These are phyloP conservation scores for Russula olivacea DNA, from an alignment of 768 basidiomycete species.

Conservation along the genomic window DNA sequence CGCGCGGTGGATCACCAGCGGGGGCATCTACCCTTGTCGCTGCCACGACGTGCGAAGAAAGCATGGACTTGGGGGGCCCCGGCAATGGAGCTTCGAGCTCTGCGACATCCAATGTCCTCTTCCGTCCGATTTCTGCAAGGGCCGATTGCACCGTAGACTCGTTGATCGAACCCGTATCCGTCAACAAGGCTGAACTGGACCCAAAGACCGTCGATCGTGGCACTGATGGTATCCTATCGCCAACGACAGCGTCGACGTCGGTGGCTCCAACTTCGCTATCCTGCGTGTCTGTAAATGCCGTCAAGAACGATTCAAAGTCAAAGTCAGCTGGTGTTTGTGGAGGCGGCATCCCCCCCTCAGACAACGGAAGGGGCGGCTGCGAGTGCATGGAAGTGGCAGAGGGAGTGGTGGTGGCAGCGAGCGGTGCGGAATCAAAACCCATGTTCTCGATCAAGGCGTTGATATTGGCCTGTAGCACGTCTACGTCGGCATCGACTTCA, in stretches of 20 bases:
- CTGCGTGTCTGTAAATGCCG: slow-evolving; percentile 32
- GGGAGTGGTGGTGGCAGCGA: slow-evolving; percentile 23
- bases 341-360: background rate
- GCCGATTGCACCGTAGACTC: background rate
- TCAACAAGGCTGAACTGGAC: background rate
- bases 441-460: slow-evolving; percentile 66
- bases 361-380: slow-evolving; percentile 24
- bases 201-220: background rate
- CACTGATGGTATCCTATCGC: background rate
- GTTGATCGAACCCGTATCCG: background rate
- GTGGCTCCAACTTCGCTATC: slow-evolving; percentile 32
- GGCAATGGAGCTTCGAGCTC: slow-evolving; percentile 25
- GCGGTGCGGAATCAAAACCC: slow-evolving; percentile 49
- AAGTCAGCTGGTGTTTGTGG: slow-evolving; percentile 15
- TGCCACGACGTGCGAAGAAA: background rate
- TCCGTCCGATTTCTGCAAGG: slow-evolving; percentile 25
- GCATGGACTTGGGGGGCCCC: slow-evolving; percentile 2
- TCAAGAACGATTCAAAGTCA: slow-evolving; percentile 28
- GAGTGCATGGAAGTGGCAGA: slow-evolving; percentile 26
- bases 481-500: slow-evolving; percentile 69
- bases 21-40: background rate
- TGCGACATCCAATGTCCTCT: slow-evolving; percentile 32
- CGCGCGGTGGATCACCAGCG: slow-evolving; percentile 22
- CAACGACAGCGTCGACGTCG: slow-evolving; percentile 16
- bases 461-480: slow-evolving; percentile 60